Conservation (phyloP, 1,139 yeast species). For the Nakaseomyces uthaithaninus region DNA sequence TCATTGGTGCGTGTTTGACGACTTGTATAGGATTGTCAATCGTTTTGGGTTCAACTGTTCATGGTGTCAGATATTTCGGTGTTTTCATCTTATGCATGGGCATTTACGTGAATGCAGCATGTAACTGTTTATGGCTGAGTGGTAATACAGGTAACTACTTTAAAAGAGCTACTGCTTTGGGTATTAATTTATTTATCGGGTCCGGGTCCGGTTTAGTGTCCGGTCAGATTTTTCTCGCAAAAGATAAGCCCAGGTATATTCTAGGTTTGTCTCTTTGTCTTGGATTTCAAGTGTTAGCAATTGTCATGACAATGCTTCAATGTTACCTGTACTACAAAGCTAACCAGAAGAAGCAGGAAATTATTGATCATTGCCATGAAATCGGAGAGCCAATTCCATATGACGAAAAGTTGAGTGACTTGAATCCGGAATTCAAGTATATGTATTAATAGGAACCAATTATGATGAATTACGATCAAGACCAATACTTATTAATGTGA, state of each 20-base stretch:
- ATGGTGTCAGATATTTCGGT: slow-evolving; percentile 42
- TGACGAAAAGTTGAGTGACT: slow-evolving; percentile 52
- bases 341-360: slow-evolving; percentile 37
- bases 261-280: slow-evolving; percentile 42
- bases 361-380: slow-evolving; percentile 25
- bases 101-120: slow-evolving; percentile 38
- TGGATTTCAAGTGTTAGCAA: slow-evolving; percentile 46
- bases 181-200: slow-evolving; percentile 39
- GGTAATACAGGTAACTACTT: slow-evolving; percentile 40
- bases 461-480: too few relatives aligned
- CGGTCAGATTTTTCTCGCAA: slow-evolving; percentile 36
- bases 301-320: slow-evolving; percentile 41
- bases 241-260: slow-evolving; percentile 31
- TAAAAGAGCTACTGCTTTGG: slow-evolving; percentile 41
- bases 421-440: slow-evolving; percentile 51
- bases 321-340: slow-evolving; percentile 35
- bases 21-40: slow-evolving; percentile 39
- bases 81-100: slow-evolving; percentile 39
- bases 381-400: slow-evolving; percentile 40
- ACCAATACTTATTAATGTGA: too few relatives aligned
- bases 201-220: slow-evolving; percentile 42
- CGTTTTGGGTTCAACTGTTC: slow-evolving; percentile 30
- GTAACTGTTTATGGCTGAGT: slow-evolving; percentile 41
- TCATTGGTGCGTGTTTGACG: slow-evolving; percentile 33
- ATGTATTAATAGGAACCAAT: slow-evolving; percentile 30